Conservation (phyloP, 768 basidiomycete genomes). For the Galerina marginata region DNA sequence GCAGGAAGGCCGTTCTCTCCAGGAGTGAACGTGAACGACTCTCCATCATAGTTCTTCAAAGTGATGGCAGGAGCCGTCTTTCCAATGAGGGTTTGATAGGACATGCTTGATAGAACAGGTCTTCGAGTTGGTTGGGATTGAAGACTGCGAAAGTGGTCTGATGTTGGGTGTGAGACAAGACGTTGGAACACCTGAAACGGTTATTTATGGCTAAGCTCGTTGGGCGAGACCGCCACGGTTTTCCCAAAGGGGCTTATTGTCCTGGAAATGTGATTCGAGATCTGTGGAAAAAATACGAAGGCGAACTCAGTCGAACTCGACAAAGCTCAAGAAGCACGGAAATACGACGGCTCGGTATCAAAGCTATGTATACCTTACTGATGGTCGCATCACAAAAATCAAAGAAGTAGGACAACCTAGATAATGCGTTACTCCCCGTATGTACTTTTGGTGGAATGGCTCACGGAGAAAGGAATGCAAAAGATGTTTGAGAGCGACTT, state of each 20-base stretch:
- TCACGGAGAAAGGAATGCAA: too few species aligned
- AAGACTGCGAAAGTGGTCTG: slow-evolving; percentile 7
- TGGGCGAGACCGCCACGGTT: not conserved
- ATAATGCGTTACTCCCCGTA: too few species aligned
- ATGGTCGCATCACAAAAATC: too few species aligned
- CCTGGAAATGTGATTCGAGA: too few species aligned
- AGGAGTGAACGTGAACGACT: slow-evolving; percentile 63
- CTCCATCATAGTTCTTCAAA: slow-evolving; percentile 67
- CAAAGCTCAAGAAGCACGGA: too few species aligned
- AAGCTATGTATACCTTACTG: too few species aligned
- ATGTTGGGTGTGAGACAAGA: slow-evolving; percentile 8
- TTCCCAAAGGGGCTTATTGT: not conserved
- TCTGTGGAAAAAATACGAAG: too few species aligned
- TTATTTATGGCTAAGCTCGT: slow-evolving; percentile 10
- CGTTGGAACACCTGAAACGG: not conserved
- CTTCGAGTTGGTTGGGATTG: not conserved
- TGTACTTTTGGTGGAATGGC: too few species aligned
- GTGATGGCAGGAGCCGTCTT: slow-evolving; percentile 70
- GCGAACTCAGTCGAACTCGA: too few species aligned
- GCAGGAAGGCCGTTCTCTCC: slow-evolving; percentile 62
- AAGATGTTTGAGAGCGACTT: too few species aligned
- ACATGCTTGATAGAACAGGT: slow-evolving; percentile 6
- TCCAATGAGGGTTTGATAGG: slow-evolving; percentile 45
- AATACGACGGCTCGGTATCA: too few species aligned
- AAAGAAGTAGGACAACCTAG: too few species aligned